Evolutionary conservation across 2,329 filamentous ascomycete species (phyloP).

Genomic region (Cladosporium cucumerinum): DNA sequence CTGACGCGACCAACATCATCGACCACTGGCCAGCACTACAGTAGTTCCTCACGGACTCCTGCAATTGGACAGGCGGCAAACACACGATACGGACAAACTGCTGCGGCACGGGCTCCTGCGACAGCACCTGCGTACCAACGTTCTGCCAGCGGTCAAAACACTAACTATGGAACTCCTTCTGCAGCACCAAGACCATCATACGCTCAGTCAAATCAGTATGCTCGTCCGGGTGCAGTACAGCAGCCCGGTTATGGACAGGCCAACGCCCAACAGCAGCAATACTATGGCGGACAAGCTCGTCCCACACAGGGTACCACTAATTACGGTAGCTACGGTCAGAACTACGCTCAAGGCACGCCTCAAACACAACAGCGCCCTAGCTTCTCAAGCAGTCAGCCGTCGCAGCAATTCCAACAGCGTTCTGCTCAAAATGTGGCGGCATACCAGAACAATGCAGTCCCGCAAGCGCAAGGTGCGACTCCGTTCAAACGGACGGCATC

Average conservation of each 20-base stretch:
- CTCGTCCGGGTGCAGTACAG: conserved; percentile 24
- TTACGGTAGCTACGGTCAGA: conserved; percentile 21
- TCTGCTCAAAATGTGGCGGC: conserved; percentile 25
- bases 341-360: conserved; percentile 24
- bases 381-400: conserved; percentile 23
- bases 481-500: conserved; percentile 28
- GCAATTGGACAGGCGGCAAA: conserved; percentile 36
- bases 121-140: conserved; percentile 29
- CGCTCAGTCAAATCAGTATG: conserved; percentile 27
- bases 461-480: conserved; percentile 18
- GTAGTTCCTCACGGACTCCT: conserved; percentile 32
- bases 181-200: conserved; percentile 23
- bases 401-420: conserved; percentile 27
- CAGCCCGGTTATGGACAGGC: conserved; percentile 26
- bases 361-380: conserved; percentile 25
- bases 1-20: conserved; percentile 31
- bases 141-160: conserved; percentile 26
- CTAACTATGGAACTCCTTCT: conserved; percentile 28
- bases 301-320: conserved; percentile 19
- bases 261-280: conserved; percentile 24
- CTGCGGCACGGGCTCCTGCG: conserved; percentile 28
- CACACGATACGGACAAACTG: conserved; percentile 32
- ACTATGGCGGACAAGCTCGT: conserved; percentile 24
- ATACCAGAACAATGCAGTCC: conserved; percentile 25
- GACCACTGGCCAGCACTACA: conserved; percentile 32